These are phyloP conservation scores for Irpex sp. DNA, from an alignment of 1,284 basidiomycete species.

Conservation along the genomic window DNA sequence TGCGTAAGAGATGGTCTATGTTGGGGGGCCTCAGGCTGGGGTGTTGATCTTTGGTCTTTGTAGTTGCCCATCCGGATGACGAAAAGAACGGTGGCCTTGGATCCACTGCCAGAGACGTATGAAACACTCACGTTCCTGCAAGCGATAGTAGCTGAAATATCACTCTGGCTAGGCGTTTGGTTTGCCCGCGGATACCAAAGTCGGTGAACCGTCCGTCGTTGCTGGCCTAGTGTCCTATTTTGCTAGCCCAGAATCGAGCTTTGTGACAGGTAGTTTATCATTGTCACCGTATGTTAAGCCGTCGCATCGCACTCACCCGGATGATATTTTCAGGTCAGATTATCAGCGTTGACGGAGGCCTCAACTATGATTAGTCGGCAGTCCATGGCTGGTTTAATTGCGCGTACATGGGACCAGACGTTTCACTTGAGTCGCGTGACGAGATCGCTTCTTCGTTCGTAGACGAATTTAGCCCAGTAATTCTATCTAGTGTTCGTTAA, in stretches of 20 bases:
- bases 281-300: no score
- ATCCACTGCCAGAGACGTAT: constrained; percentile 2
- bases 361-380: neutral
- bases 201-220: constrained; percentile 6
- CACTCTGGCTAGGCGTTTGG: neutral
- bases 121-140: neutral
- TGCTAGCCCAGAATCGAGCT: constrained; percentile 11
- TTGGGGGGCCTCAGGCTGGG: no score
- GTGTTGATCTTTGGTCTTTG: no score
- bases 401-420: no score
- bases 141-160: neutral
- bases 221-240: constrained; percentile 14
- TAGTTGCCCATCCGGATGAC: neutral
- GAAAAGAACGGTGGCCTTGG: constrained; percentile 1
- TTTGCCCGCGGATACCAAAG: neutral
- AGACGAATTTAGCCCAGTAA: no score
- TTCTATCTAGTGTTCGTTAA: no score
- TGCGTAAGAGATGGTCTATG: constrained; percentile 10
- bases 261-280: constrained; percentile 9
- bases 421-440: no score
- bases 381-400: no score
- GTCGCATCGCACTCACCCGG: neutral
- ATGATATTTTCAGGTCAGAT: neutral
- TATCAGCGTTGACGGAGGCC: neutral
- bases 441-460: no score